phyloP scores from a whole-genome alignment of 1,284 basidiomycete species.

The Neolentinus lepideus region DNA sequence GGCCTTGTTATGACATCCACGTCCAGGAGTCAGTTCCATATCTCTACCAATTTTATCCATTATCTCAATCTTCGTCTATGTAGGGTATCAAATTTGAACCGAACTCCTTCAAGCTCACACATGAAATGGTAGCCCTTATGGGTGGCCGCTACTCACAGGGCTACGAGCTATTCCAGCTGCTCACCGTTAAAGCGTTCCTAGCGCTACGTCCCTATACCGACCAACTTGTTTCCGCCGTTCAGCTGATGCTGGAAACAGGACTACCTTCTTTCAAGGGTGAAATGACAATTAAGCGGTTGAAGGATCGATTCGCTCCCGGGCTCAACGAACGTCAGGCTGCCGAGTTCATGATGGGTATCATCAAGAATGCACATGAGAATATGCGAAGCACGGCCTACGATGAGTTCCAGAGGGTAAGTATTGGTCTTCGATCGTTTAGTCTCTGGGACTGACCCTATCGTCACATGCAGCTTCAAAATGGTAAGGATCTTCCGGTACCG shows the following conservation, averaged over 20 bases:
- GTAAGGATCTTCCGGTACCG: conserved; percentile 18
- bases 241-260: conserved; percentile 92
- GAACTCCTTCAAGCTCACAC: conserved; percentile 94
- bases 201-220: conserved; percentile 89
- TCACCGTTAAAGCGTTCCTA: conserved; percentile 95
- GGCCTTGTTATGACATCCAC: conserved; percentile 24
- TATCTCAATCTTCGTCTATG: conserved; percentile 1
- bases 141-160: conserved; percentile 91
- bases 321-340: conserved; percentile 89
- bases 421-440: neutral
- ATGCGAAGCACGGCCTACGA: conserved; percentile 89
- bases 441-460: neutral
- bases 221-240: conserved; percentile 83
- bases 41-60: neutral
- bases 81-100: conserved; percentile 97
- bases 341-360: conserved; percentile 84
- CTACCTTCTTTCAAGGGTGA: conserved; percentile 97
- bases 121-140: conserved; percentile 98
- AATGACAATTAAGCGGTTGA: conserved; percentile 79
- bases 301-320: conserved; percentile 81
- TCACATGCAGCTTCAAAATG: conserved; percentile 41
- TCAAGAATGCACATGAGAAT: conserved; percentile 94
- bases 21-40: conserved; percentile 25
- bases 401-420: conserved; percentile 77
- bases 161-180: conserved; percentile 88